Evolutionary conservation across 192 early-diverging fungal species (phyloP), one percentile per base, ranked within the genome.

Genomic region (Coemansia sp.): DNA sequence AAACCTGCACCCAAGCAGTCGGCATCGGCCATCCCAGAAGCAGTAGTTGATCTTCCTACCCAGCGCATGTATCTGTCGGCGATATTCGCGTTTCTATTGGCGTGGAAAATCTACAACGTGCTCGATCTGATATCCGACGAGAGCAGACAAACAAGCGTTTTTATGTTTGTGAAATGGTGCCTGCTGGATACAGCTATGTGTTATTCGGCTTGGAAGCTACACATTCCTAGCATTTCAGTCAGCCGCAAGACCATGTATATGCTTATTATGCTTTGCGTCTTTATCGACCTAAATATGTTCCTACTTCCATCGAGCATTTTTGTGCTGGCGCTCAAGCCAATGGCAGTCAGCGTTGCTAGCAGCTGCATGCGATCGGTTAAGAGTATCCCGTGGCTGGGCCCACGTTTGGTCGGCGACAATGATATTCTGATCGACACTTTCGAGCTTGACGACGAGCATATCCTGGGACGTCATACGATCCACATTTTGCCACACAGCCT

Each of bases 391-490:
- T 42, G 53, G 43, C 42, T 78, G 15, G 75, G 75, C 0, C 69
- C 69, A 4, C 65, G 67, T 13, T 48, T 71, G 11, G 75, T 78
- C 6, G 75, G 75, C 55, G 75, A 78, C 62, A 78, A 62, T 59
- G 75, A 78, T 14, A 47, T 78, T 37, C 61, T 78, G 24, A 78
- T 78, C 24, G 69, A 78, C 30, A 61, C 53, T 22, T 78, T 78
- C 40, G 64, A 61, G 55, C 62, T 78, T 12, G 59, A 78, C 46
- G 65, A 65, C 13, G 75, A 67, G 40, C 78, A 73, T 27, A 80
- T 80, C 51, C 62, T 80, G 56, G 78, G 78, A 7, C 59, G 71
- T 3, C 78, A 80, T 45, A 80, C 78, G 12, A 73, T 80, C 38
- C 78, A 80, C 40, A 53, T 80, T 45, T 48, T 80, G 51, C 78